Evolutionary conservation across 208 protist species (phyloP).

Genomic region (Wallacemonas collosoma): DNA sequence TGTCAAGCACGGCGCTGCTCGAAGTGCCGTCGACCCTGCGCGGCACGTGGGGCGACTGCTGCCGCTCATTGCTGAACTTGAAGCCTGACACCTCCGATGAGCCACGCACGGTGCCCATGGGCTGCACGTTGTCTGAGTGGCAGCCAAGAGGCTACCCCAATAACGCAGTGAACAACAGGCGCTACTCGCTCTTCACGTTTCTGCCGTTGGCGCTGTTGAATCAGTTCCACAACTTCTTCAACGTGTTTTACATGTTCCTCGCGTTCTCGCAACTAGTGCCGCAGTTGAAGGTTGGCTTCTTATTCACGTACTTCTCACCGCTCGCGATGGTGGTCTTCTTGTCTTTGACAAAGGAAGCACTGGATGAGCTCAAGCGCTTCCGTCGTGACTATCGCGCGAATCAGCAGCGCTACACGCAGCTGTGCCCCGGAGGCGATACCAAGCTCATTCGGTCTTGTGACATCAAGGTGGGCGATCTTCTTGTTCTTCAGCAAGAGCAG

Average conservation of each 20-base stretch:
- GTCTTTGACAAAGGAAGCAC: conserved; percentile 93
- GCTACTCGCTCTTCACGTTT: conserved; percentile 81
- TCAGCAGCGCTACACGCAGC: conserved; percentile 64
- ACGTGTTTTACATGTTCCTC: conserved; percentile 87
- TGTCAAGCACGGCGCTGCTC: not conserved
- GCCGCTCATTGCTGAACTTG: conserved; percentile 33
- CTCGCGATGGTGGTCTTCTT: conserved; percentile 91
- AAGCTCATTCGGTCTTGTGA: conserved; percentile 64
- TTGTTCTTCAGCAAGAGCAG: conserved; percentile 92
- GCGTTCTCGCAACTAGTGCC: conserved; percentile 84
- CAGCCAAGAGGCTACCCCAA: conserved; percentile 41
- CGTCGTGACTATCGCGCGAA: conserved; percentile 88
- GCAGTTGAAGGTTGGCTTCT: conserved; percentile 86
- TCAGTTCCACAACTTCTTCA: conserved; percentile 85
- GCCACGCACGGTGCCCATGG: conserved; percentile 53
- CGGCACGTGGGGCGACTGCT: conserved; percentile 17
- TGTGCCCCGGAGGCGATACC: conserved; percentile 52
- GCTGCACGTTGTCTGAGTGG: conserved; percentile 45
- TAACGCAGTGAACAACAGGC: conserved; percentile 86
- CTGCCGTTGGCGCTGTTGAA: conserved; percentile 74
- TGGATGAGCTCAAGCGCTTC: conserved; percentile 95
- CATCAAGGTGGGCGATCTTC: conserved; percentile 95
- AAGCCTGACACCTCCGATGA: conserved; percentile 29
- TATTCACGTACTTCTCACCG: conserved; percentile 96
- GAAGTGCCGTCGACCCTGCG: not conserved